Conservation (phyloP, 2,329 filamentous ascomycete species). For the Neophaeococcomyces aloes region DNA sequence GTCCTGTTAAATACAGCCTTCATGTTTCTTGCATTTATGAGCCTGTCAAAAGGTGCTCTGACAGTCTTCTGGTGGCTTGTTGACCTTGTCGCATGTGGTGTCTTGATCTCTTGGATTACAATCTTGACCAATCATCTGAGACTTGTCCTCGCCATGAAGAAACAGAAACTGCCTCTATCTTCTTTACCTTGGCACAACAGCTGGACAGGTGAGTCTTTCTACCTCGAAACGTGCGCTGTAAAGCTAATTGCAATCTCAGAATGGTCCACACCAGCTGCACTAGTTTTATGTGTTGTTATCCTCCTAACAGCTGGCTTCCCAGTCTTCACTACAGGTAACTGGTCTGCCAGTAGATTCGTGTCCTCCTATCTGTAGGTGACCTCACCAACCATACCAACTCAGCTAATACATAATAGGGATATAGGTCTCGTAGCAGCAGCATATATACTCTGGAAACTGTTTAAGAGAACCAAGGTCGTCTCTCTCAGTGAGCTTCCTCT, state of each 20-base stretch:
- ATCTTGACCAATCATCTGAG: constrained; percentile 53
- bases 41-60: constrained; percentile 37
- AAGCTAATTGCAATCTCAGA: constrained; percentile 28
- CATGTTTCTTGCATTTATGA: constrained; percentile 22
- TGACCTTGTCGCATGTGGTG: constrained; percentile 50
- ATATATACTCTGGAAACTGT: constrained; percentile 55
- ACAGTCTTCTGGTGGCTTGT: constrained; percentile 59
- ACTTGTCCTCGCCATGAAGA: constrained; percentile 43
- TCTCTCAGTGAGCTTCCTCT: constrained; percentile 44
- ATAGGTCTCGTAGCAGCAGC: constrained; percentile 49
- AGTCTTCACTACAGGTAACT: constrained; percentile 51
- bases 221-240: constrained; percentile 4
- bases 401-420: constrained; percentile 34
- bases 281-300: constrained; percentile 53
- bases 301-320: constrained; percentile 60
- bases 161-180: constrained; percentile 42
- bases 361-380: constrained; percentile 55
- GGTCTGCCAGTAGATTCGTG: constrained; percentile 48
- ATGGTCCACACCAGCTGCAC: constrained; percentile 50
- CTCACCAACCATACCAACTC: neutral
- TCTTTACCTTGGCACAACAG: constrained; percentile 53
- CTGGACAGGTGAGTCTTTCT: constrained; percentile 47
- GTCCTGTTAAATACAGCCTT: constrained; percentile 17
- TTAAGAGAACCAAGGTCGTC: constrained; percentile 51
- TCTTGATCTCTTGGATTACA: constrained; percentile 52